Evolutionary conservation across 352 stramenopile species (phyloP).

Genomic region (Phytophthora cryptogea): DNA sequence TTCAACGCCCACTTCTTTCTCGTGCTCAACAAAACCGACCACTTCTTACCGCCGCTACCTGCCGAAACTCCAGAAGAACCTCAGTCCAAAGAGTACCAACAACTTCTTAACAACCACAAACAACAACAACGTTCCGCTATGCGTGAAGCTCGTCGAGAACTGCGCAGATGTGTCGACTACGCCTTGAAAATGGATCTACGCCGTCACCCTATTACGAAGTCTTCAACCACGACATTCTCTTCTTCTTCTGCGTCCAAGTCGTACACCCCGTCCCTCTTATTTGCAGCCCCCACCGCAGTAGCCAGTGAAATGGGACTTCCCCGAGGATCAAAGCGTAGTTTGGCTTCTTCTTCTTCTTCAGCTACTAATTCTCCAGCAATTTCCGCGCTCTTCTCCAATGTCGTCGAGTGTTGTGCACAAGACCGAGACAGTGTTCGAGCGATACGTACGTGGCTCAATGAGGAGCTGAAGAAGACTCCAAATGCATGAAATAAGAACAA

Average conservation of each 20-base stretch:
- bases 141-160: slow-evolving; percentile 44
- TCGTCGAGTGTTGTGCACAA: slow-evolving; percentile 52
- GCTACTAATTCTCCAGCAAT: slow-evolving; percentile 13
- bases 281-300: slow-evolving; percentile 11
- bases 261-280: slow-evolving; percentile 2
- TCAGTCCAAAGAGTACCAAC: slow-evolving; percentile 27
- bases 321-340: slow-evolving; percentile 2
- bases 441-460: slow-evolving; percentile 45
- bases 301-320: slow-evolving; percentile 6
- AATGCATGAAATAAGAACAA: not conserved
- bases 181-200: slow-evolving; percentile 49
- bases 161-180: slow-evolving; percentile 57
- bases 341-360: not conserved
- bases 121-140: slow-evolving; percentile 36
- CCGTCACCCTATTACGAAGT: slow-evolving; percentile 28
- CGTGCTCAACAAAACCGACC: slow-evolving; percentile 66
- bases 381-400: slow-evolving; percentile 46
- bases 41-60: slow-evolving; percentile 14
- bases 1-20: slow-evolving; percentile 48
- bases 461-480: slow-evolving; percentile 47
- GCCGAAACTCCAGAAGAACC: slow-evolving; percentile 21
- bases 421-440: slow-evolving; percentile 47
- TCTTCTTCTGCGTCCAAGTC: slow-evolving; percentile 14
- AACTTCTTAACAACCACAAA: slow-evolving; percentile 24
- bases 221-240: slow-evolving; percentile 7